Evolutionary conservation across 2,329 filamentous ascomycete genomes (phyloP).

Genomic region (Trichophyton mentagrophytes): DNA sequence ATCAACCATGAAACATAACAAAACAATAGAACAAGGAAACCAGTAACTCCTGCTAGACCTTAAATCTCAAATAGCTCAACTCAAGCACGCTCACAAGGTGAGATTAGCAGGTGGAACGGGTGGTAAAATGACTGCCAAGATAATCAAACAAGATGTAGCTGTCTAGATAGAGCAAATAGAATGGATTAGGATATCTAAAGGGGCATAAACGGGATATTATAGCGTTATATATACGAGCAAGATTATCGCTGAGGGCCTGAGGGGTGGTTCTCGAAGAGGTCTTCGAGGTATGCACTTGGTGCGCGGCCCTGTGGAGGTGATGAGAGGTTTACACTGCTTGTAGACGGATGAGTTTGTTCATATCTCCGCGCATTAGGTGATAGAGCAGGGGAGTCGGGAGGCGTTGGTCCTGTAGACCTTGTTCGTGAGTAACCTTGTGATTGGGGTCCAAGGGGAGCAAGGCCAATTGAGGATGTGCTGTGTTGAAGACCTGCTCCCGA

Average conservation of each 20-base stretch:
- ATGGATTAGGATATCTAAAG: neutral
- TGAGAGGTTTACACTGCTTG: slow-evolving; percentile 54
- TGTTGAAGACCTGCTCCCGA: slow-evolving; percentile 23
- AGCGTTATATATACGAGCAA: neutral
- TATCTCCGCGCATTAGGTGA: slow-evolving; percentile 32
- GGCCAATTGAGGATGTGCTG: slow-evolving; percentile 44
- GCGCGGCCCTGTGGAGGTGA: slow-evolving; percentile 56
- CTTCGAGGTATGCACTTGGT: slow-evolving; percentile 81
- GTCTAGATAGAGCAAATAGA: neutral
- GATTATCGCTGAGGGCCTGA: slow-evolving; percentile 9
- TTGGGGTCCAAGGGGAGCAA: slow-evolving; percentile 50
- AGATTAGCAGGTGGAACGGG: neutral
- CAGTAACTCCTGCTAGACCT: neutral
- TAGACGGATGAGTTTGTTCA: slow-evolving; percentile 21
- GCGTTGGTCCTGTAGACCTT: slow-evolving; percentile 40
- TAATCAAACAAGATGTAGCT: neutral
- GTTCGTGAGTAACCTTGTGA: slow-evolving; percentile 41
- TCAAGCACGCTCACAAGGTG: neutral
- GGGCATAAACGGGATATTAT: neutral
- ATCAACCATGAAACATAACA: neutral
- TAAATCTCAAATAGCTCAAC: neutral
- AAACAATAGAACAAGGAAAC: neutral
- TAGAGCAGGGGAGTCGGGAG: slow-evolving; percentile 53
- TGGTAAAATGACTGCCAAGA: neutral
- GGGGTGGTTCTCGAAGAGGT: slow-evolving; percentile 65